Base-by-base conservation (phyloP, 208 protist genomes). In the Tritrichomonas musculus region DNA sequence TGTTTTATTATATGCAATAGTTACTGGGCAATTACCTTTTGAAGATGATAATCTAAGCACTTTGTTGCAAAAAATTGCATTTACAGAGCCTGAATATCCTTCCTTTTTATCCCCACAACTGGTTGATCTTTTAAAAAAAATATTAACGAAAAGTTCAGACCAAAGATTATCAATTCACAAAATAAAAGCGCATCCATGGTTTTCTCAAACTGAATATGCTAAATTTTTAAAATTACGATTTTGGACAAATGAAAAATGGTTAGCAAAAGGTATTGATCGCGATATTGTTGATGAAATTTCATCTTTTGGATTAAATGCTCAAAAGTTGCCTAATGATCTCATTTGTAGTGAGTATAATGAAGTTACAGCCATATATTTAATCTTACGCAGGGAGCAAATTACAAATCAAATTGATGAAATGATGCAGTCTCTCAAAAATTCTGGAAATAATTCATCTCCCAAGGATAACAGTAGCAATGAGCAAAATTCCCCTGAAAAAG, bases 1-100 rank as follows among this genome's bases (percentile, higher is more conserved):
- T 30, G 41, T 93, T 73, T 77, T 93, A 66, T 20, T 93, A 41
- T 93, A 93, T 73, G 44, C 72, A 4, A 64, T 93, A 39, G 64
- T 93, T 66, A 50, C 44, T 41, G 39, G 92, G 3, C 2, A 64
- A 77, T 27, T 93, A 22, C 92, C 92, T 41, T 93, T 93, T 57
- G 36, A 69, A n/a, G 64, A 69, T 69, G 64, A 69, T 69, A n/a
- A 69, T n/a, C 3, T 69, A 8, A 8, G 30, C 11, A 17, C 3
- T 13, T 8, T 69, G 11, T 25, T 69, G 3, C 64, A 69, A 69
- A 17, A 69, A n/a, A 69, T 69, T 69, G 64, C 64, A 8, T 69
- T n/a, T n/a, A 69, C 64, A 8, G 64, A 69, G 25, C 64, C 64
- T n/a, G 3, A 13, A 33, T 69, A 69, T 69, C 64, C 64, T 8